Base-by-base conservation (phyloP, 1,139 yeast genomes). In the Magnusiomyces ingens region DNA sequence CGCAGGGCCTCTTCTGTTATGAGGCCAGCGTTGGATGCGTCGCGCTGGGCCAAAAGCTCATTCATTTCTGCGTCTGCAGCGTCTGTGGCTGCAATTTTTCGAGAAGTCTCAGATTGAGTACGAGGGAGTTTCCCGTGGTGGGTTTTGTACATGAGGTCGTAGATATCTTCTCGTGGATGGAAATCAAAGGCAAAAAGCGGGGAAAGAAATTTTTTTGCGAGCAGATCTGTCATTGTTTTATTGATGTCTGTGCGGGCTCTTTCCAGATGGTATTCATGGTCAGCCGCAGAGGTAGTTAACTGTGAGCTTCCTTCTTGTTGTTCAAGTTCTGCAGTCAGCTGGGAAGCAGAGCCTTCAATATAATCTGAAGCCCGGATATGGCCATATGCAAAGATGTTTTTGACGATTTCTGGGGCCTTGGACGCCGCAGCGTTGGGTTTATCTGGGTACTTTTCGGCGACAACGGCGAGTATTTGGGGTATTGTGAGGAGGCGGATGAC, bases 381-480 rank as follows among this genome's bases (percentile, higher is more conserved):
- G 1, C 79, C 98, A 72, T 75, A 75, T 51, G 75, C 77, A 62
- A 75, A 73, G 50, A 90, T 73, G 62, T 85, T 88, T 62, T 86
- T 90, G n/a, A 87, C 74, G 41, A 89, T 79, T 57, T 84, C 84
- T 0, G 91, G 86, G 32, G 79, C 72, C 11, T 61, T 53, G 15
- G 70, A 71, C 44, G 49, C 50, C 17, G 11, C 17, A 36, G 40
- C 8, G 40, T 36, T 36, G 40, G 40, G 17, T 8, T 44, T 49
- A 42, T 70, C 68, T 4, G 66, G 54, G 54, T 71, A 73, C 13
- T 72, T 73, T 29, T 75, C 75, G 53, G 76, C 75, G 44, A 85
- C 77, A 53, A 76, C 75, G 46, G 78, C 70, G 41, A 88, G 75
- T 57, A 90, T 82, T 52, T 87, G 87, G 36, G 96, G 97, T 40